phyloP scores from a whole-genome alignment of 2,329 filamentous ascomycete genomes.

The Colletotrichum sp. region DNA sequence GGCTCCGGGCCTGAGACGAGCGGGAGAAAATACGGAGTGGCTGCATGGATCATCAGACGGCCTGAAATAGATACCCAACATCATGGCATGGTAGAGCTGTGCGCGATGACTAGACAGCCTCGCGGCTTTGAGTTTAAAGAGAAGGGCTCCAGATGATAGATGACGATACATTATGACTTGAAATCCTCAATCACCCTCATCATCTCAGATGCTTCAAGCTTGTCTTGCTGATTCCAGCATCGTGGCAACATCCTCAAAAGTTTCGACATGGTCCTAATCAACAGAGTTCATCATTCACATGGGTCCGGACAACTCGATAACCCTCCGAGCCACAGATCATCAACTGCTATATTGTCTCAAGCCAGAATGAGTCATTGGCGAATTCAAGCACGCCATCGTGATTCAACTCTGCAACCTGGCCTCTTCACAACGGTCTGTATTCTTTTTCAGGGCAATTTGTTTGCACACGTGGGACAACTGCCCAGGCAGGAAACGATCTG shows the following conservation, averaged over 20 bases:
- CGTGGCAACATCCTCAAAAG: background rate
- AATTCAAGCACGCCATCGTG: background rate
- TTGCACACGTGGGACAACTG: background rate
- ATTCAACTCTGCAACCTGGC: background rate
- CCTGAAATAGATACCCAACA: background rate
- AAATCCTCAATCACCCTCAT: background rate
- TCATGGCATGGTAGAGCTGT: background rate
- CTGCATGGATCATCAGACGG: background rate
- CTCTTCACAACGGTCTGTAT: background rate
- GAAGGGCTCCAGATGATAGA: background rate
- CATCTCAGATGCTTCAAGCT: background rate
- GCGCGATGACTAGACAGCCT: background rate
- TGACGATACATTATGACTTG: background rate
- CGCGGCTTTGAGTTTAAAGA: background rate
- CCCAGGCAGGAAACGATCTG: background rate
- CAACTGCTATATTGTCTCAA: background rate
- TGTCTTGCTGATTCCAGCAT: background rate
- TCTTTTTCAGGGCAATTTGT: rapidly evolving
- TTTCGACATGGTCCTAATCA: rapidly evolving
- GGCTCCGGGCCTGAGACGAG: conserved; percentile 27
- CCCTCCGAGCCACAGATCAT: background rate
- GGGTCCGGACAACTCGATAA: background rate
- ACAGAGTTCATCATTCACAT: background rate
- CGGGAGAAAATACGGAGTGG: background rate
- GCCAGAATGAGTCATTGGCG: background rate